These are phyloP conservation scores for Colletotrichum lindemuthianum DNA, from an alignment of 2,329 filamentous ascomycete species.

Conservation along the genomic window DNA sequence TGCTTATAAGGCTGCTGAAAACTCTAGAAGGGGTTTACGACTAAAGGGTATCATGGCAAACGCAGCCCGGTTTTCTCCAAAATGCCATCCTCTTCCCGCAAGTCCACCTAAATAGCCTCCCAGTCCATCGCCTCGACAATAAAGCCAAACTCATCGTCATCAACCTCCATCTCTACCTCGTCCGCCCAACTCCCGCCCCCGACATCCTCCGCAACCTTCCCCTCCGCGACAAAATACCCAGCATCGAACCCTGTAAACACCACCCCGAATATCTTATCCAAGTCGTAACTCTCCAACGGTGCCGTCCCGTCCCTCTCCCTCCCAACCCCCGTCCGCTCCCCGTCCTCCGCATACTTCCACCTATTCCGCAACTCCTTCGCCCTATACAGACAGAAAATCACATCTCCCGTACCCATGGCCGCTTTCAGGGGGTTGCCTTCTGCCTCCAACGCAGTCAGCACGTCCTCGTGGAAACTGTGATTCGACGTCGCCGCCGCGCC, in stretches of 20 bases:
- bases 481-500: constrained; percentile 25
- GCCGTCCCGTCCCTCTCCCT: constrained; percentile 42
- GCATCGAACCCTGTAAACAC: constrained; percentile 69
- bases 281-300: constrained; percentile 67
- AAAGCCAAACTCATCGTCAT: constrained; percentile 62
- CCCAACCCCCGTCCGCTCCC: constrained; percentile 36
- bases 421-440: constrained; percentile 64
- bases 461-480: constrained; percentile 73
- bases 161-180: constrained; percentile 30
- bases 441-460: constrained; percentile 70
- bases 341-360: constrained; percentile 74
- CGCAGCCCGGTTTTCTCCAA: too few species aligned
- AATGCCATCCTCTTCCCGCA: too few species aligned
- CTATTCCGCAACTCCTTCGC: constrained; percentile 78
- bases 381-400: constrained; percentile 66
- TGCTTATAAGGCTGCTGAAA: too few species aligned
- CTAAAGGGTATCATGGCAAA: too few species aligned
- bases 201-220: constrained; percentile 48
- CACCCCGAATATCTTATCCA: constrained; percentile 66
- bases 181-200: constrained; percentile 34
- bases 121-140: constrained; percentile 71
- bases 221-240: constrained; percentile 62
- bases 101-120: constrained; percentile 49
- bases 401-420: constrained; percentile 64
- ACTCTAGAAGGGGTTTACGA: too few species aligned